Evolutionary conservation across 345 rosid species (phyloP).

Genomic region (Eucalyptus marginata): DNA sequence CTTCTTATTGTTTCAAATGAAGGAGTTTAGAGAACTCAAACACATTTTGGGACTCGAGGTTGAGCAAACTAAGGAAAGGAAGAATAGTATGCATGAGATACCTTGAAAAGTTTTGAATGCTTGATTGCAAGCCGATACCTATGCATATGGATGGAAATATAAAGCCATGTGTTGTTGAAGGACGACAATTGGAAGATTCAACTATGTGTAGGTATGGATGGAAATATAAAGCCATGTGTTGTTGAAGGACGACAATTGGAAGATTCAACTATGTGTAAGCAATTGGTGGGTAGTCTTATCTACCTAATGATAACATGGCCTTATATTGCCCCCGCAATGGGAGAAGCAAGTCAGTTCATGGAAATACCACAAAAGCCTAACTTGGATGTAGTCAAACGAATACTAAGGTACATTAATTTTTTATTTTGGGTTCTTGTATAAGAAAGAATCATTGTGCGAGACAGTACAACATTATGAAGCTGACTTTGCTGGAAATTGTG

Average conservation of each 20-base stretch:
- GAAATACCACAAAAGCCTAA: not conserved
- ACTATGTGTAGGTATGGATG: not conserved
- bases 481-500: not conserved
- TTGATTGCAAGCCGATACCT: not conserved
- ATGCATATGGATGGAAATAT: not conserved
- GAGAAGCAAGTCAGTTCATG: not conserved
- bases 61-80: not conserved
- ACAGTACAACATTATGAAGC: too few species aligned
- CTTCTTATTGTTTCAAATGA: not conserved
- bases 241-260: not conserved
- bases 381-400: not conserved
- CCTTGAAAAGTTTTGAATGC: not conserved
- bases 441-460: not conserved
- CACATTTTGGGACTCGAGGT: not conserved
- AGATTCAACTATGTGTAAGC: too few species aligned
- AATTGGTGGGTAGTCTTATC: not conserved
- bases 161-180: not conserved
- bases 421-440: not conserved
- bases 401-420: not conserved
- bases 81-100: not conserved
- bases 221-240: not conserved
- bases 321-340: not conserved
- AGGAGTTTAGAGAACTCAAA: not conserved
- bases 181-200: not conserved
- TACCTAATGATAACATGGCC: not conserved